Percentiles rank a stretch among this genome's conserved stretches.
Conservation (phyloP, 371 early-diverging fungal genomes). For the Rhizopus sp. region DNA sequence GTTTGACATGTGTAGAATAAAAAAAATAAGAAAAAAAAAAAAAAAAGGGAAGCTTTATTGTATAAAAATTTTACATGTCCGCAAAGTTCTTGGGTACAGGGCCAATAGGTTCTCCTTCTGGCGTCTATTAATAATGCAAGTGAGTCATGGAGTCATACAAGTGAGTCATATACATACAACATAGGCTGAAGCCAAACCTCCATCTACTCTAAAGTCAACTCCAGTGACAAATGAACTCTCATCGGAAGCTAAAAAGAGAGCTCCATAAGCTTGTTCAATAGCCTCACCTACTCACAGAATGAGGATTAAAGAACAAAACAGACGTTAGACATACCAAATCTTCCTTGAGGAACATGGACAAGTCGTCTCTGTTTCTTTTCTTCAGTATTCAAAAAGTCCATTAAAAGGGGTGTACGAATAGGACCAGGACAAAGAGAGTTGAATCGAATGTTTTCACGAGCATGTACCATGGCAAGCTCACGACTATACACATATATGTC, state of each 20-base stretch:
- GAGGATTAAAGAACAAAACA: neutral
- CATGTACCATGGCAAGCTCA: slow-evolving; percentile 85
- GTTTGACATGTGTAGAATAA: neutral
- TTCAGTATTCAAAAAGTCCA: slow-evolving; percentile 85
- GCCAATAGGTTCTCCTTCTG: slow-evolving; percentile 53
- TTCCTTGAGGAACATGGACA: slow-evolving; percentile 85
- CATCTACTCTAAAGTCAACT: slow-evolving; percentile 85
- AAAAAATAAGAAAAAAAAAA: neutral
- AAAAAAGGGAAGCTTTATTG: neutral
- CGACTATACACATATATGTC: slow-evolving; percentile 47
- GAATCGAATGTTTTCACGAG: slow-evolving; percentile 88
- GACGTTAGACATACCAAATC: slow-evolving; percentile 66
- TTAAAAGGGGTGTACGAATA: slow-evolving; percentile 78
- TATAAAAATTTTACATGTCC: slow-evolving; percentile 18
- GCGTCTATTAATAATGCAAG: slow-evolving; percentile 33
- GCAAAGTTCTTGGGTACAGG: slow-evolving; percentile 50
- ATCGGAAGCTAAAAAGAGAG: slow-evolving; percentile 82
- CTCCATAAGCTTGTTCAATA: slow-evolving; percentile 86
- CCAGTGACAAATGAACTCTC: slow-evolving; percentile 85
- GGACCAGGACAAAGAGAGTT: slow-evolving; percentile 90
- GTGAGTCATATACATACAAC: slow-evolving; percentile 41
- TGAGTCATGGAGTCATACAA: neutral
- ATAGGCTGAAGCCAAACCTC: slow-evolving; percentile 82
- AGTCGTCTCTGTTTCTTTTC: slow-evolving; percentile 84
- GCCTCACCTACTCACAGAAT: slow-evolving; percentile 64